Base-by-base conservation (phyloP, 129 eudicot species). In the Lactuca saligna region DNA sequence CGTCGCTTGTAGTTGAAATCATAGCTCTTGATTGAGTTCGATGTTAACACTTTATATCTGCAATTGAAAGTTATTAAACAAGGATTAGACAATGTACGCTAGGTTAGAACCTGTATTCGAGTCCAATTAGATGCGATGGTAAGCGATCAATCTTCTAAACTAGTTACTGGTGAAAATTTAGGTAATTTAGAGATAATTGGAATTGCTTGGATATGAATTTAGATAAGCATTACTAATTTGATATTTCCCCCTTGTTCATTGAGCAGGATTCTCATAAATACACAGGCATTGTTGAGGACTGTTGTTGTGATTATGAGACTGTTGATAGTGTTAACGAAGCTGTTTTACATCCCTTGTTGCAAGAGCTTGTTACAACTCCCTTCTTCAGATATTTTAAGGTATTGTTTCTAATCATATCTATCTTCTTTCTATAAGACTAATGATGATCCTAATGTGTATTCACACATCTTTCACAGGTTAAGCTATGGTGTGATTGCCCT, bases 401-500 rank as follows among this genome's bases (percentile, higher is more conserved):
- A 69, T 34, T 63, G 33, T 32, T 70, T 42, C n/a, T 39, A 51
- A 59, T 60, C 3, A 4, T 61, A n/a, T 62, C n/a, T 68, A 25
- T n/a, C 49, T 20, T 8, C 42, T 1, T 83, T 64, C 54, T 51
- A 57, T 58, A 42, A 33, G 29, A n/a, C 20, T 57, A 37, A 15
- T 82, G 68, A 32, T 38, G 72, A 34, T 56, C 25, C 49, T 75
- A 7, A 62, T 60, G 54, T 49, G 39, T 25, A 25, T 25, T 25
- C 29, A 50, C 66, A 12, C 14, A 63, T 50, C 29, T 32, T 16
- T 62, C 51, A 72, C 89, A 93, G 98, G 97, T 87, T 60, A 93
- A 89, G 75, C 78, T 93, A 66, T 93, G 99, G 99, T 93, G 97
- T 69, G 99, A 93, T 80, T 93, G 99, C 73, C 99, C 97, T 33